Evolutionary conservation across 495 filamentous ascomycete species (phyloP).

Genomic region (Xylaria nigripes): DNA sequence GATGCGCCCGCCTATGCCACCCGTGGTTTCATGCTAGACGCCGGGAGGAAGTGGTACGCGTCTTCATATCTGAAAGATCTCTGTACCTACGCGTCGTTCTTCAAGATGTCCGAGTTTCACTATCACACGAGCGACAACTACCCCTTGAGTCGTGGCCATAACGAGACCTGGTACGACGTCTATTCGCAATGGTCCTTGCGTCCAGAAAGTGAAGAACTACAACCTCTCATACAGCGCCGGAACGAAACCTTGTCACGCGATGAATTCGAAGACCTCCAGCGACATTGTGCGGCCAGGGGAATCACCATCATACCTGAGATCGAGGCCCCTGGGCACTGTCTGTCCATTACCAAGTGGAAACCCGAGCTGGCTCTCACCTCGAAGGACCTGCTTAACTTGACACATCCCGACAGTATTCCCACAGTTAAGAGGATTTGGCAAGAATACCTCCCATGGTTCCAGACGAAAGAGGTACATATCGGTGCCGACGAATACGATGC

Average conservation of each 20-base stretch:
- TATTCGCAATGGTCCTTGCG: constrained; percentile 45
- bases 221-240: constrained; percentile 35
- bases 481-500: constrained; percentile 51
- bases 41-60: constrained; percentile 50
- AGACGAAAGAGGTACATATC: constrained; percentile 49
- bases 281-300: constrained; percentile 43
- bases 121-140: constrained; percentile 53
- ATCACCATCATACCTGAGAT: constrained; percentile 50
- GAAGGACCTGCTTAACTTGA: constrained; percentile 45
- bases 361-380: constrained; percentile 44
- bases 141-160: constrained; percentile 45
- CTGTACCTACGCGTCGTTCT: constrained; percentile 49
- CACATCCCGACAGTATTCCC: constrained; percentile 46
- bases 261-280: constrained; percentile 44
- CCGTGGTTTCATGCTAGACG: constrained; percentile 47
- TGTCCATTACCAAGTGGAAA: constrained; percentile 50
- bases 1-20: constrained; percentile 44
- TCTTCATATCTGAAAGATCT: constrained; percentile 46
- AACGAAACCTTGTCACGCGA: constrained; percentile 43
- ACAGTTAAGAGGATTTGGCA: constrained; percentile 47
- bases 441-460: constrained; percentile 50
- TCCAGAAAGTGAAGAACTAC: constrained; percentile 33
- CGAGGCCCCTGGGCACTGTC: constrained; percentile 45
- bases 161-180: constrained; percentile 43
- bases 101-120: constrained; percentile 51